Evolutionary conservation across 2,329 filamentous ascomycete species (phyloP).

Genomic region (Neofusicoccum cordaticola): DNA sequence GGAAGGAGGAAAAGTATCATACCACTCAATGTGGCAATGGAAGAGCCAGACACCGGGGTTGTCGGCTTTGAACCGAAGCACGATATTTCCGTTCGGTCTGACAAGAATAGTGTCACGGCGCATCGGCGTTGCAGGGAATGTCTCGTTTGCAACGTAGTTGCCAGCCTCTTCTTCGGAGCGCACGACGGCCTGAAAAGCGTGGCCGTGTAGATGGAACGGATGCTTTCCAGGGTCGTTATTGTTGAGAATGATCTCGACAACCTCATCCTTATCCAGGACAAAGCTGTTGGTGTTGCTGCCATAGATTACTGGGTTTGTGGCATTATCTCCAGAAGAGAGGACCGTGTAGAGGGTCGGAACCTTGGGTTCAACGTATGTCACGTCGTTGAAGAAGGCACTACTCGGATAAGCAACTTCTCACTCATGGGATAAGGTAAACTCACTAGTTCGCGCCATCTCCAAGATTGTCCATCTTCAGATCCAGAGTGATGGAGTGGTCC

Average conservation of each 20-base stretch:
- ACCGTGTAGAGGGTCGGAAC: constrained; percentile 79
- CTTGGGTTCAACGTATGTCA: constrained; percentile 71
- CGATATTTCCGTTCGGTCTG: constrained; percentile 53
- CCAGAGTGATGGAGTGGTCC: constrained; percentile 61
- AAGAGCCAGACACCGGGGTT: constrained; percentile 44
- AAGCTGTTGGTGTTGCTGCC: constrained; percentile 57
- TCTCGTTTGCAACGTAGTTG: constrained; percentile 30
- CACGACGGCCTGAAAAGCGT: constrained; percentile 36
- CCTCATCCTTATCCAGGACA: constrained; percentile 62
- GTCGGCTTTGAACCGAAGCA: constrained; percentile 55
- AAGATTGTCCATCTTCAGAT: constrained; percentile 62
- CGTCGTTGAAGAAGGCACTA: constrained; percentile 62
- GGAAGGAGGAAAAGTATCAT: neutral
- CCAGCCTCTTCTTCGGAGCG: constrained; percentile 35
- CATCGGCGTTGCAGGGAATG: constrained; percentile 43
- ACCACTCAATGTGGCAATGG: constrained; percentile 27
- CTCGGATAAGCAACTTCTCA: neutral
- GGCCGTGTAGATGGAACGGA: constrained; percentile 68
- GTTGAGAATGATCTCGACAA: constrained; percentile 76
- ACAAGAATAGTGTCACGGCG: constrained; percentile 56
- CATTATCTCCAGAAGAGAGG: constrained; percentile 57
- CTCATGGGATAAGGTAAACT: constrained; percentile 23
- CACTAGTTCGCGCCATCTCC: constrained; percentile 66
- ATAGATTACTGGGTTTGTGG: constrained; percentile 41
- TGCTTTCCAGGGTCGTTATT: constrained; percentile 71